Evolutionary conservation across 139 green algal species (phyloP), one percentile per base, ranked within the genome.

Genomic region (Auxenochlorella protothecoides): DNA sequence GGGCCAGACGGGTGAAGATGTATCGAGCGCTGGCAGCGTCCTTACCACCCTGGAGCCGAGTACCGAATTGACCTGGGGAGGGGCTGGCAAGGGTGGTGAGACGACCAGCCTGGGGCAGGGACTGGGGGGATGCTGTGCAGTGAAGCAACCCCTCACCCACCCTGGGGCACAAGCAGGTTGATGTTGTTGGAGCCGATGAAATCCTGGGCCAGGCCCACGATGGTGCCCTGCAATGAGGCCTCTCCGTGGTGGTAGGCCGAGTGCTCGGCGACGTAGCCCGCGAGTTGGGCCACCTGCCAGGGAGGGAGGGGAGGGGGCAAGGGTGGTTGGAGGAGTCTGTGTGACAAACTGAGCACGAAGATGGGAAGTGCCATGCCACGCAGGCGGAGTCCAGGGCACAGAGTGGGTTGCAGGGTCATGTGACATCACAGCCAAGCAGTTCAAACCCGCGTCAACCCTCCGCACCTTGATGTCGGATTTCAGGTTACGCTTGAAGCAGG

Each of bases 201-300:
- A 82, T 97, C 86, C 82, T 99, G 80, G 14, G 92, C 92, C 55
- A 98, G 76, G 68, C 87, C 85, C 15, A 97, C 78, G 72, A 98
- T 97, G 69, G 94, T 96, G 63, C 68, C 73, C 59, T 82, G 72
- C 75, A 99, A 77, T 69, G 79, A 92, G 6, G 83, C 70, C 81
- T 99, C 95, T 69, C 95, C 95, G 79, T 99, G 95, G 80, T 99
- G 95, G 84, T 99, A 99, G n/a, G 93, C 95, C 7, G 89, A 90
- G 78, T 98, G 89, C 81, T 98, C 93, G 3, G 89, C 88, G 51
- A 99, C 94, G 77, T 98, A 98, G 14, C 92, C 95, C 12, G 88
- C 81, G 67, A 99, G 85, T 81, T 99, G 92, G 5, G 87, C 91
- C 53, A 99, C 94, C 90, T 96, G 82, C 27, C 69, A 13, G 59